phyloP scores from a whole-genome alignment of 2,329 filamentous ascomycete genomes.

The Colletotrichum falcatum region DNA sequence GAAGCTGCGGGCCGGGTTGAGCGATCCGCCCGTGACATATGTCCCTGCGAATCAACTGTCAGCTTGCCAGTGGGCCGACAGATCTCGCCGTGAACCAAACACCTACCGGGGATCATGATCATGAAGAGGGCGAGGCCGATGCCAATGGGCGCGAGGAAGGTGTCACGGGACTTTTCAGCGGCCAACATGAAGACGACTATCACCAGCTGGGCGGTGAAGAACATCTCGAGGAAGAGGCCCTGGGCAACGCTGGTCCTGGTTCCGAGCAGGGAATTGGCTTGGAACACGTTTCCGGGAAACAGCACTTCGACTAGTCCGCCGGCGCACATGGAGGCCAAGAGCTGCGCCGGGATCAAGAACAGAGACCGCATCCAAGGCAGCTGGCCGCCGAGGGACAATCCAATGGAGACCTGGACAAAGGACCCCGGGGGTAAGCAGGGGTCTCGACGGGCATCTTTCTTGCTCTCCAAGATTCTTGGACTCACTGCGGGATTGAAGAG shows the following conservation, averaged over 20 bases:
- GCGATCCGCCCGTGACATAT: slow-evolving; percentile 55
- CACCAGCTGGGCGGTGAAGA: slow-evolving; percentile 69
- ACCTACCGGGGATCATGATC: slow-evolving; percentile 51
- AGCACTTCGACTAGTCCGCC: slow-evolving; percentile 66
- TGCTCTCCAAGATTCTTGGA: slow-evolving; percentile 14
- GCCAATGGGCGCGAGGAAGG: slow-evolving; percentile 73
- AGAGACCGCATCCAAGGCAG: slow-evolving; percentile 59
- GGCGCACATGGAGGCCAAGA: slow-evolving; percentile 65
- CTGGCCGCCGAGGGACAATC: slow-evolving; percentile 62
- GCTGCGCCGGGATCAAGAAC: slow-evolving; percentile 63
- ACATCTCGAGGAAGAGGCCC: slow-evolving; percentile 72
- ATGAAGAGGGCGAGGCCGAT: slow-evolving; percentile 76
- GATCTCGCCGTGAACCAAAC: slow-evolving; percentile 41
- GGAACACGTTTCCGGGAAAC: slow-evolving; percentile 61
- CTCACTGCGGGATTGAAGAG: slow-evolving; percentile 56
- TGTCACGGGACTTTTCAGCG: slow-evolving; percentile 74
- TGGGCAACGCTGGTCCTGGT: slow-evolving; percentile 59
- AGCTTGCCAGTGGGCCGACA: neutral
- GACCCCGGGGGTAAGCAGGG: neutral
- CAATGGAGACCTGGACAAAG: slow-evolving; percentile 58
- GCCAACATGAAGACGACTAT: slow-evolving; percentile 75
- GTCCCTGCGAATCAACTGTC: slow-evolving; percentile 46
- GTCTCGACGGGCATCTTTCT: neutral
- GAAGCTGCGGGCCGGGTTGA: slow-evolving; percentile 59
- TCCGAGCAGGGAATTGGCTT: slow-evolving; percentile 61